phyloP scores from a whole-genome alignment of 345 rosid species.

The Linum lewisii region DNA sequence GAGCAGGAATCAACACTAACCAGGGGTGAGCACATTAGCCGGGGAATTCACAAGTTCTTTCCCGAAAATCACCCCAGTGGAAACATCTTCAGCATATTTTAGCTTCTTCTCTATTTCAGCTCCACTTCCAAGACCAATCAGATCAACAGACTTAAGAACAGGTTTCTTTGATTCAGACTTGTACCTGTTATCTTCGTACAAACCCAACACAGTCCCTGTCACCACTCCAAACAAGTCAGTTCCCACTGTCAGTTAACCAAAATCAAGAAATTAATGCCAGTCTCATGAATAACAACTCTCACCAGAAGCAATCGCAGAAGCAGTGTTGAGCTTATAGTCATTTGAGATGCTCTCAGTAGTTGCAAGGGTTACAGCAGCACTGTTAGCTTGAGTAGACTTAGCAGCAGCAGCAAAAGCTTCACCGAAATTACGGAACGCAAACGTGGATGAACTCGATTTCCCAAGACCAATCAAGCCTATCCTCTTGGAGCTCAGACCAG shows the following conservation, averaged over 20 bases:
- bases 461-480: slow-evolving; percentile 86
- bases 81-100: slow-evolving; percentile 70
- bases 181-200: slow-evolving; percentile 67
- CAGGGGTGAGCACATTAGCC: slow-evolving; percentile 93
- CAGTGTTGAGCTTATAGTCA: slow-evolving; percentile 53
- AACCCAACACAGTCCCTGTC: slow-evolving; percentile 63
- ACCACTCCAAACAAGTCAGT: slow-evolving; percentile 7
- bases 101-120: slow-evolving; percentile 71
- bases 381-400: slow-evolving; percentile 58
- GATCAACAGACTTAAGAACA: slow-evolving; percentile 59
- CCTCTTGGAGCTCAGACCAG: slow-evolving; percentile 70
- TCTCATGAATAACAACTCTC: not conserved
- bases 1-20: slow-evolving; percentile 26
- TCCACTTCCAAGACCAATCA: slow-evolving; percentile 82
- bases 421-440: slow-evolving; percentile 48
- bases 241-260: not conserved
- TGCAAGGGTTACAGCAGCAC: slow-evolving; percentile 54
- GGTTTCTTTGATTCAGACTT: slow-evolving; percentile 73
- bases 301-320: slow-evolving; percentile 81
- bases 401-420: slow-evolving; percentile 72
- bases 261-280: not conserved
- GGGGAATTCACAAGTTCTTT: slow-evolving; percentile 86
- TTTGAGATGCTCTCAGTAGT: slow-evolving; percentile 40
- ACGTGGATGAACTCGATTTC: slow-evolving; percentile 37
- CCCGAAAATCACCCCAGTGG: slow-evolving; percentile 65